phyloP scores from a whole-genome alignment of 805 yeast species.

The Hanseniaspora vineae region DNA sequence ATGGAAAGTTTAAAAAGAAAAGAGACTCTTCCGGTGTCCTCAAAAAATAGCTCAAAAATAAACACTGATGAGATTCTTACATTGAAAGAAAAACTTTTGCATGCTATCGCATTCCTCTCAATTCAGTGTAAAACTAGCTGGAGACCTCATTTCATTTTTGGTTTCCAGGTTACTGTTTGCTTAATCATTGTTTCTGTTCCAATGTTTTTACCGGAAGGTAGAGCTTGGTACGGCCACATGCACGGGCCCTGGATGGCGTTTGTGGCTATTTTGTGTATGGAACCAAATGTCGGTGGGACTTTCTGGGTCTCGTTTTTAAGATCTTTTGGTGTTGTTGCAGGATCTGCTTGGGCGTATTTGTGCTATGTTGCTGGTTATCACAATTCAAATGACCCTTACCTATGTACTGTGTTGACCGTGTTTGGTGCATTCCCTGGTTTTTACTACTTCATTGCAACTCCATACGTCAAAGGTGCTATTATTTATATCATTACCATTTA shows the following conservation, averaged over 20 bases:
- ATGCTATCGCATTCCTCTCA: neutral
- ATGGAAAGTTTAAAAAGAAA: neutral
- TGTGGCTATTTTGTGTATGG: constrained; percentile 36
- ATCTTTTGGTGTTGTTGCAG: constrained; percentile 33
- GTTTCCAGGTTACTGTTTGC: constrained; percentile 33
- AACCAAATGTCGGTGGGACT: constrained; percentile 39
- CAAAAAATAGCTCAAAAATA: too few species aligned
- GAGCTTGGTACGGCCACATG: constrained; percentile 36
- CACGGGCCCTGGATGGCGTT: constrained; percentile 44
- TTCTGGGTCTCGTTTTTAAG: constrained; percentile 34
- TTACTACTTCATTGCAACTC: constrained; percentile 32
- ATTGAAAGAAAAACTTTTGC: constrained; percentile 5
- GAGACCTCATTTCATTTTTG: constrained; percentile 30
- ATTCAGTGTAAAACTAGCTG: neutral
- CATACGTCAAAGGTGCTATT: constrained; percentile 39
- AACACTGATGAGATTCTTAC: too few species aligned
- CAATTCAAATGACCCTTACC: constrained; percentile 27
- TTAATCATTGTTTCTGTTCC: constrained; percentile 37
- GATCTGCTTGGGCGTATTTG: constrained; percentile 38
- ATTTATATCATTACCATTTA: constrained; percentile 35
- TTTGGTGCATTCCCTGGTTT: constrained; percentile 35
- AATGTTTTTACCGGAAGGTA: constrained; percentile 33
- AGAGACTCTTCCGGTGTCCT: too few species aligned
- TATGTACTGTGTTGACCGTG: constrained; percentile 30
- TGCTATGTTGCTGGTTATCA: constrained; percentile 32